Evolutionary conservation across 2,329 filamentous ascomycete genomes (phyloP).

Genomic region (Bipolaris oryzae): DNA sequence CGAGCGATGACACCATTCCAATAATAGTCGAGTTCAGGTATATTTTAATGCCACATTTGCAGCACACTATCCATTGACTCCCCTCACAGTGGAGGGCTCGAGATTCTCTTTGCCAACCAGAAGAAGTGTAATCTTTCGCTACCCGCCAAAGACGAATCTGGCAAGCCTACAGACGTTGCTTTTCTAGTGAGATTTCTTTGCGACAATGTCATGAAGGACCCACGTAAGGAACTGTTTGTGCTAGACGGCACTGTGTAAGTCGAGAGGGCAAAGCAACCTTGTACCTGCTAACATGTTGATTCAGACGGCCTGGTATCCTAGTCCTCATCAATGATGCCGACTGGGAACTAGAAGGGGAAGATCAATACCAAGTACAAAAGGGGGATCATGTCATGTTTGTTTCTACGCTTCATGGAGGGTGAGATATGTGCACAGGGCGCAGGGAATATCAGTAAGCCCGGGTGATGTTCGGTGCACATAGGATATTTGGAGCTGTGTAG

Average conservation of each 20-base stretch:
- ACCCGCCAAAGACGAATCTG: slow-evolving; percentile 66
- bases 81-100: slow-evolving; percentile 74
- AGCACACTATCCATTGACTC: slow-evolving; percentile 11
- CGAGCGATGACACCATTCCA: slow-evolving; percentile 51
- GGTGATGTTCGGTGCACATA: too few species aligned
- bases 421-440: not conserved
- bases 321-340: slow-evolving; percentile 97
- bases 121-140: slow-evolving; percentile 73
- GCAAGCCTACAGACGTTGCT: slow-evolving; percentile 69
- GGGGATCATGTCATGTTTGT: slow-evolving; percentile 94
- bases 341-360: slow-evolving; percentile 97
- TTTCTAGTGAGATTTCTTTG: slow-evolving; percentile 82
- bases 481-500: too few species aligned
- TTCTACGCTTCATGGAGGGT: slow-evolving; percentile 93
- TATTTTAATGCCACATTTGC: slow-evolving; percentile 46
- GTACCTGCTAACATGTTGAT: slow-evolving; percentile 22
- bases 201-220: slow-evolving; percentile 81
- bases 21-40: slow-evolving; percentile 76
- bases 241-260: slow-evolving; percentile 85
- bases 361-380: slow-evolving; percentile 80
- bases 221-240: slow-evolving; percentile 84
- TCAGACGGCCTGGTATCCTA: slow-evolving; percentile 89
- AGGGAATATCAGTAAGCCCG: not conserved
- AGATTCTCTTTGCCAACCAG: slow-evolving; percentile 89
- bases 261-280: too few species aligned